These are phyloP conservation scores for Phytophthora tentaculata DNA, from an alignment of 352 stramenopile genomes.

Conservation along the genomic window DNA sequence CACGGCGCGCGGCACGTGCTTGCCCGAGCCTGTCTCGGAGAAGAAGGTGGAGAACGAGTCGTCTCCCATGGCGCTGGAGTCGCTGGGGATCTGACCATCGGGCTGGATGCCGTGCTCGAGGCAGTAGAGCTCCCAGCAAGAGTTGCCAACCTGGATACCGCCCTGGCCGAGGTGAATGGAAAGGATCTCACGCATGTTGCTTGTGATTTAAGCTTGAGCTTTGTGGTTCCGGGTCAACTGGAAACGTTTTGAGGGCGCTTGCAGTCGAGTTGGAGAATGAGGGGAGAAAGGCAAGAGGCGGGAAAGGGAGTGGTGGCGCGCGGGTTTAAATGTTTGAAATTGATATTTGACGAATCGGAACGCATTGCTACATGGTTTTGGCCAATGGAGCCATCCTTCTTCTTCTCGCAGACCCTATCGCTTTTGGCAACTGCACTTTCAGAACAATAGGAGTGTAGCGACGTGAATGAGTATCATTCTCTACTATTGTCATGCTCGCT, in stretches of 20 bases:
- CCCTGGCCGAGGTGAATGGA: slow-evolving; percentile 97
- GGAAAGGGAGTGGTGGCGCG: slow-evolving; percentile 22
- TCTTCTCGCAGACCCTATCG: slow-evolving; percentile 3
- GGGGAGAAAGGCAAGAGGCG: slow-evolving; percentile 19
- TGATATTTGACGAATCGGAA: slow-evolving; percentile 17
- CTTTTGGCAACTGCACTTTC: background rate
- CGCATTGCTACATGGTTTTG: background rate
- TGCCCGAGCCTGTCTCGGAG: slow-evolving; percentile 83
- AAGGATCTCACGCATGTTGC: slow-evolving; percentile 93
- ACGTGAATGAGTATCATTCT: too few species aligned
- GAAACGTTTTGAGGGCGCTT: slow-evolving; percentile 43
- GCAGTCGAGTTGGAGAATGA: slow-evolving; percentile 40
- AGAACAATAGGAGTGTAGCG: too few species aligned
- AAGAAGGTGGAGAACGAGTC: slow-evolving; percentile 87
- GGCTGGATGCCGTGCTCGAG: slow-evolving; percentile 93
- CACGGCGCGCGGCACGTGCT: slow-evolving; percentile 67
- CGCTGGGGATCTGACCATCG: slow-evolving; percentile 85
- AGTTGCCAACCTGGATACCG: slow-evolving; percentile 83
- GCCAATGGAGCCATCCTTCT: too few species aligned
- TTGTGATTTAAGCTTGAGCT: background rate
- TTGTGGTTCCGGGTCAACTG: slow-evolving; percentile 18
- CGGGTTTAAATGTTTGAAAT: slow-evolving; percentile 24
- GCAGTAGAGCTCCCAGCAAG: slow-evolving; percentile 94
- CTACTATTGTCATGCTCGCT: too few species aligned
- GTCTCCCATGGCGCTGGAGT: slow-evolving; percentile 40